phyloP scores from a whole-genome alignment of 331 rosid genomes.

The Acacia concinna region DNA sequence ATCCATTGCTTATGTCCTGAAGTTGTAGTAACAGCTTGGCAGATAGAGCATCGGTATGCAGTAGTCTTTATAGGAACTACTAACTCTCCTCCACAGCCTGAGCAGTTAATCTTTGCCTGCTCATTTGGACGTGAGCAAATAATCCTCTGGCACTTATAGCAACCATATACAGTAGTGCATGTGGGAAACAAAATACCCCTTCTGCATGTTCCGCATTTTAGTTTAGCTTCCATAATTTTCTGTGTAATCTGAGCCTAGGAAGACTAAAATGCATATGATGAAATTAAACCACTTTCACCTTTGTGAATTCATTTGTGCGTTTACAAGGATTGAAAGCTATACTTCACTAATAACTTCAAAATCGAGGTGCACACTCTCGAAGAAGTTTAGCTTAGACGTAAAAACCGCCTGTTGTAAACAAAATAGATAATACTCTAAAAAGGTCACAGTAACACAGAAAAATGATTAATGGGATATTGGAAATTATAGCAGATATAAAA shows the following conservation, averaged over 20 bases:
- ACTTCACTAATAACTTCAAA: background rate
- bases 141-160: conserved; percentile 24
- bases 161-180: conserved; percentile 21
- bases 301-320: conserved; percentile 11
- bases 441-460: background rate
- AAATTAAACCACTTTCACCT: conserved; percentile 7
- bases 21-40: conserved; percentile 27
- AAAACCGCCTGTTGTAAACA: too few species aligned
- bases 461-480: background rate
- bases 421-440: background rate
- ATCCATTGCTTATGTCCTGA: conserved; percentile 20
- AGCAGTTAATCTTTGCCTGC: conserved; percentile 21
- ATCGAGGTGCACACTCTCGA: conserved; percentile 1
- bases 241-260: background rate
- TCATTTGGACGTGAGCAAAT: conserved; percentile 15
- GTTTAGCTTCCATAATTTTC: background rate
- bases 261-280: background rate
- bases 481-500: background rate
- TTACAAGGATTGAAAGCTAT: conserved; percentile 13
- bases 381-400: background rate
- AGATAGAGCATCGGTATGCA: conserved; percentile 1
- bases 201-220: conserved; percentile 3
- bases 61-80: conserved; percentile 17
- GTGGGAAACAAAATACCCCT: conserved; percentile 28
- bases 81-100: conserved; percentile 24